A percentile compares a stretch with the other conserved stretches of the same genome.
Conservation (phyloP, 352 stramenopile species). For the Phytophthora sansomeana region DNA sequence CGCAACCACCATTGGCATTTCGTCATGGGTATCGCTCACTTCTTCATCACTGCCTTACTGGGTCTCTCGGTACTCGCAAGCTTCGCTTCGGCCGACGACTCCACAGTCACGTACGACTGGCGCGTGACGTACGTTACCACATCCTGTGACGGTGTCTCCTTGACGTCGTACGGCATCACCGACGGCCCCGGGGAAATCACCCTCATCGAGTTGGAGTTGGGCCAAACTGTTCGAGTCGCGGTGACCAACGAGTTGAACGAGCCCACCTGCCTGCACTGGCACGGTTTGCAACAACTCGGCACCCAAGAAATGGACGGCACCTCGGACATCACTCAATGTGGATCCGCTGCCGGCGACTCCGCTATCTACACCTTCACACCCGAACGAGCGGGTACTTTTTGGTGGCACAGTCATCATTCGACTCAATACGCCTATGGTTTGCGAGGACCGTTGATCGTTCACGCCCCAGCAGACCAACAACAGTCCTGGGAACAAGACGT, state of each 20-base stretch:
- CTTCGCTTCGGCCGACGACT: conserved; percentile 13
- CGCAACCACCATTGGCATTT: conserved; percentile 1
- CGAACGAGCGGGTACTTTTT: conserved; percentile 36
- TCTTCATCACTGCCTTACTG: conserved; percentile 11
- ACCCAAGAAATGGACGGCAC: conserved; percentile 47
- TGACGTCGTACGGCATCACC: conserved; percentile 39
- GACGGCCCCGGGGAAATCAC: conserved; percentile 5
- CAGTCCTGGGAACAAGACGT: conserved; percentile 25
- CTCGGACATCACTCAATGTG: conserved; percentile 46
- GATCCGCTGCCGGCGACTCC: conserved; percentile 17
- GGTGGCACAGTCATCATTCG: conserved; percentile 44
- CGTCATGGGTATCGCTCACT: conserved; percentile 18
- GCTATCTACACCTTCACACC: conserved; percentile 44
- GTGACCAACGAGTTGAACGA: conserved; percentile 37
- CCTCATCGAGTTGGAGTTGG: conserved; percentile 33
- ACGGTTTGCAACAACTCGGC: conserved; percentile 40
- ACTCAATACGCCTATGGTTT: conserved; percentile 47
- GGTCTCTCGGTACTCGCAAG: background rate
- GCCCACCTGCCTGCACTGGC: conserved; percentile 40
- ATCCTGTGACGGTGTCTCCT: conserved; percentile 29
- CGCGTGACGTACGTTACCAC: conserved; percentile 28
- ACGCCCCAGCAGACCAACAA: conserved; percentile 16
- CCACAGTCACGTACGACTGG: conserved; percentile 38
- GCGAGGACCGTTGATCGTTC: conserved; percentile 35
- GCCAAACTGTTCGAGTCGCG: conserved; percentile 31